A percentile compares a stretch with the other conserved stretches of the same genome.
These are phyloP conservation scores for Allium sativum DNA, from an alignment of 106 monocot genomes.

Conservation along the genomic window DNA sequence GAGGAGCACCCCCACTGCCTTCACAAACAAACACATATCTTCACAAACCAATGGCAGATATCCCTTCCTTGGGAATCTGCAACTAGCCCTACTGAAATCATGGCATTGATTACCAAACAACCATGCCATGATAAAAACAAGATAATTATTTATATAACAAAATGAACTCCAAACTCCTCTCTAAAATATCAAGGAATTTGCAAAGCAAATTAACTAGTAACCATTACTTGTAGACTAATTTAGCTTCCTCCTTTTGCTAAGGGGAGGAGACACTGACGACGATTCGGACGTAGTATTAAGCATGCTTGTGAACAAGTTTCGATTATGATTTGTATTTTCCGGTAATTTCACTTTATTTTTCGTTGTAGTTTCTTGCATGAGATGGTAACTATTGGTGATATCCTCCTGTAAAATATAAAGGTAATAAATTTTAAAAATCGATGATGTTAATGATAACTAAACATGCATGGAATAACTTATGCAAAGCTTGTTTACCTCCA, in stretches of 20 bases:
- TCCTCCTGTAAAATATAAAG: slow-evolving; percentile 32
- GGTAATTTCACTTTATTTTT: slow-evolving; percentile 12
- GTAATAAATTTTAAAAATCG: background rate
- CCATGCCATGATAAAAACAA: background rate
- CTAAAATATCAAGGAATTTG: slow-evolving; percentile 25
- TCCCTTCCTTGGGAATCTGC: slow-evolving; percentile 20
- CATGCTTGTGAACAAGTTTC: background rate
- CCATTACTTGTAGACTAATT: slow-evolving; percentile 2
- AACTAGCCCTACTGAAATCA: slow-evolving; percentile 1
- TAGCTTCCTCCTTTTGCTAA: slow-evolving; percentile 50
- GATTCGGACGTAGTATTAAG: slow-evolving; percentile 15
- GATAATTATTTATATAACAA: slow-evolving; percentile 1
- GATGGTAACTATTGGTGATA: slow-evolving; percentile 31
- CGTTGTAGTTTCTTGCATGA: slow-evolving; percentile 37
- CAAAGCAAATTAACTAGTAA: slow-evolving; percentile 8
- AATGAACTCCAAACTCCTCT: slow-evolving; percentile 23
- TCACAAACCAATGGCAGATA: slow-evolving; percentile 11
- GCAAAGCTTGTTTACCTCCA: background rate
- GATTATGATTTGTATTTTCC: slow-evolving; percentile 16
- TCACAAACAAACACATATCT: slow-evolving; percentile 2
- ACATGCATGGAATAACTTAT: background rate
- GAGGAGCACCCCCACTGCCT: background rate
- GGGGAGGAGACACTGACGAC: slow-evolving; percentile 15
- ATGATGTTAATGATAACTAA: background rate
- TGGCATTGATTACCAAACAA: slow-evolving; percentile 5